phyloP scores from a whole-genome alignment of 1,139 yeast species.

The Kazachstania sp. region DNA sequence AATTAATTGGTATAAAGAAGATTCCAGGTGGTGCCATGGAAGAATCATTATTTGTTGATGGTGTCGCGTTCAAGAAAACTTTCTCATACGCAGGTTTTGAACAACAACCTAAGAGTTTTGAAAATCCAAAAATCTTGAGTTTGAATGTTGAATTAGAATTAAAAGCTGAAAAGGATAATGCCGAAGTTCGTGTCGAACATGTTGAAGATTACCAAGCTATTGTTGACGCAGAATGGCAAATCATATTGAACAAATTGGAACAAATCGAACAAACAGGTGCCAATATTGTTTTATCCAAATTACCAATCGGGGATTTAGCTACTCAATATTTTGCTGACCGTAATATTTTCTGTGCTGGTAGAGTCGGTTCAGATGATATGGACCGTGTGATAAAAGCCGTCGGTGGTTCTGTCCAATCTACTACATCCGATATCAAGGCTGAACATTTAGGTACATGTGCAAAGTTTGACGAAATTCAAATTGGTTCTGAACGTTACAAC shows the following conservation, averaged over 20 bases:
- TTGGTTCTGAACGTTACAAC: slow-evolving; percentile 92
- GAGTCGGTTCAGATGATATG: slow-evolving; percentile 84
- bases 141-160: slow-evolving; percentile 90
- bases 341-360: slow-evolving; percentile 93
- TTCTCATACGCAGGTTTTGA: slow-evolving; percentile 97
- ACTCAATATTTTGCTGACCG: slow-evolving; percentile 97
- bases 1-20: slow-evolving; percentile 86
- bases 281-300: slow-evolving; percentile 83
- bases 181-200: slow-evolving; percentile 95
- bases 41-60: slow-evolving; percentile 79
- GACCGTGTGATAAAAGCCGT: slow-evolving; percentile 89
- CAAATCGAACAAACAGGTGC: slow-evolving; percentile 83
- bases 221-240: slow-evolving; percentile 98
- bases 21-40: slow-evolving; percentile 97
- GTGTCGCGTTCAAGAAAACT: slow-evolving; percentile 96
- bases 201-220: slow-evolving; percentile 91
- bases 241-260: slow-evolving; percentile 77
- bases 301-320: slow-evolving; percentile 97
- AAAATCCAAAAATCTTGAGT: slow-evolving; percentile 71
- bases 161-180: slow-evolving; percentile 97
- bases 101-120: slow-evolving; percentile 87
- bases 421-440: slow-evolving; percentile 66
- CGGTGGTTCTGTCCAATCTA: slow-evolving; percentile 86
- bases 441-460: slow-evolving; percentile 82
- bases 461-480: slow-evolving; percentile 81